Evolutionary conservation across 768 basidiomycete genomes (phyloP), one percentile per base, ranked within the genome.

Genomic region (Crepidotus variabilis): DNA sequence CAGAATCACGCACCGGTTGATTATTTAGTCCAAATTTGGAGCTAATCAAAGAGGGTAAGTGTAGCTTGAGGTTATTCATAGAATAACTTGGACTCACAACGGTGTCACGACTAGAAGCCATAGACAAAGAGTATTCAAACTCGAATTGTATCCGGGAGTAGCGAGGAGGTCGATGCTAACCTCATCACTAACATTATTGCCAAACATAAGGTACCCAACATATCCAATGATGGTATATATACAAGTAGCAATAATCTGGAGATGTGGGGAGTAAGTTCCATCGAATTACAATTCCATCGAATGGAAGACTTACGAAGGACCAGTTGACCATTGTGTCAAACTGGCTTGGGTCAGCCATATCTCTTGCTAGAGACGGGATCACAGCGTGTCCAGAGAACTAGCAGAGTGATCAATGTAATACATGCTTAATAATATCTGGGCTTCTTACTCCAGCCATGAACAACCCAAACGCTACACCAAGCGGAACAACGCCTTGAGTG

Each of bases 161-260:
- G 71, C 75, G 52, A 94, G 75, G 28, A 98, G 74, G 66, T 98
- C 87, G 58, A 83, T 81, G 58, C 92, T 96, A 67, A 98, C 85
- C 79, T 94, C 92, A 57, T 90, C 91, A 63, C 84, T 85, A 50
- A 95, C 92, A 32, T 68, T 63, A 49, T 81, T 75, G 9, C 94
- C 93, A 66, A 93, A 94, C 96, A 98, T 98, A 18, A 91, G 69
- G 63, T 97, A 98, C 0, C 95, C 96, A 20, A 84, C 85, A 47
- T 81, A 82, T 5, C 89, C 93, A 24, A 94, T 86, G 10, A 87
- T 58, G n/a, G 75, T 68, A 60, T 86, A 86, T 23, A 90, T 71
- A 33, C 75, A 71, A 0, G 88, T 87, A 20, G 89, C 83, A 50
- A 86, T 74, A 20, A 76, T 61, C 88, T 89, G 51, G 58, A 28